Conservation (phyloP, 179 eudicot species). For the Silene coronaria region DNA sequence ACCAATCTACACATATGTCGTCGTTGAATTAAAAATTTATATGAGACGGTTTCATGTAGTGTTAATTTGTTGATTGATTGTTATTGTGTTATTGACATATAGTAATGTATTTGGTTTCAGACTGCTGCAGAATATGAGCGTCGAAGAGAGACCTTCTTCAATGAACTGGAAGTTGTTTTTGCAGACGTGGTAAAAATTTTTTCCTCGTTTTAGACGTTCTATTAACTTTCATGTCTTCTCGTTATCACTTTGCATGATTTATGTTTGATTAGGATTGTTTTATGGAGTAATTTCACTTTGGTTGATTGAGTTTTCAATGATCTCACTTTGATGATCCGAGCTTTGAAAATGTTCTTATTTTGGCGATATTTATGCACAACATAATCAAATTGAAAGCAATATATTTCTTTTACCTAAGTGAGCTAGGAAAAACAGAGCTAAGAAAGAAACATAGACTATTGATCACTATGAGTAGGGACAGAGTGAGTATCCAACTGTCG, state of each 20-base stretch:
- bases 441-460: too few relatives aligned
- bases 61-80: neutral
- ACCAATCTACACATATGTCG: too few relatives aligned
- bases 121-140: conserved; percentile 80
- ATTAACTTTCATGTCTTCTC: neutral
- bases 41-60: neutral
- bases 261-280: neutral
- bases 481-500: too few relatives aligned
- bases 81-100: too few relatives aligned
- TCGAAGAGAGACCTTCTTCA: conserved; percentile 81
- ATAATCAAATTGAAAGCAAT: neutral
- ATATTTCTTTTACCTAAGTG: neutral
- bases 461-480: too few relatives aligned
- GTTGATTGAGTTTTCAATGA: neutral
- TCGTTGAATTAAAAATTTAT: too few relatives aligned
- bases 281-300: too few relatives aligned
- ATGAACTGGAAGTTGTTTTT: conserved; percentile 68
- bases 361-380: neutral
- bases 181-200: conserved; percentile 82
- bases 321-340: neutral
- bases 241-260: neutral
- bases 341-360: neutral
- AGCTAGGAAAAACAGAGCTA: too few relatives aligned
- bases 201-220: neutral
- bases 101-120: conserved; percentile 27